Evolutionary conservation across 345 rosid species (phyloP), one percentile per base, ranked within the genome.

Genomic region (Eucalyptus leucophloia): DNA sequence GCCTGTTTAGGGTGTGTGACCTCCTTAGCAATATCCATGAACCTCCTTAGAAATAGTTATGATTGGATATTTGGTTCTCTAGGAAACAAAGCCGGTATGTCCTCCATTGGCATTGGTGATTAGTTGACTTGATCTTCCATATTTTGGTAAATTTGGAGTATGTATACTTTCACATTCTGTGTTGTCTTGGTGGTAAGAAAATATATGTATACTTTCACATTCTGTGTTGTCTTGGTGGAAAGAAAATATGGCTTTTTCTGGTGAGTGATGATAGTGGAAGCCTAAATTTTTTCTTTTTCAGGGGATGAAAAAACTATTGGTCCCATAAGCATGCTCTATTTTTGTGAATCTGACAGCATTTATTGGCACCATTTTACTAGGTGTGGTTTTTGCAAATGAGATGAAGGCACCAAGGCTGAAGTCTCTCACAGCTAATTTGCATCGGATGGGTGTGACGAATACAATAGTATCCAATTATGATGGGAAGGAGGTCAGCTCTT

Each of bases 381-480:
- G 99, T 65, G 87, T 98, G 49, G 91, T 98, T 67, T 97, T 93
- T 94, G 99, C 99, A 28, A 98, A 98, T 92, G 99, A 98, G 93
- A 94, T 98, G 94, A 96, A 95, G 95, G 95, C 49, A 40, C 91
- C 94, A 90, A 95, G 99, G 90, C 95, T 97, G 34, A 97, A 95
- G 94, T 97, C 99, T 72, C 94, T 98, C 26, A 96, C 97, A 88
- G 98, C 98, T 89, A 98, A 98, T 95, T 93, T 98, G 91, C 97
- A 96, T 91, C 98, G 98, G 45, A 95, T 97, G 98, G 99, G 99
- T 18, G 99, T 97, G 86, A 96, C 99, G 77, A 98, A 98, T 94
- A 94, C 98, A 88, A 90, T 98, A 86, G 98, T 97, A 86, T 95
- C 96, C 91, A 97, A 98, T 94, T 98, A 98, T 91, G 99, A 98